Evolutionary conservation across 345 rosid genomes (phyloP), one percentile per base, ranked within the genome.

Genomic region (Moringa oleifera): DNA sequence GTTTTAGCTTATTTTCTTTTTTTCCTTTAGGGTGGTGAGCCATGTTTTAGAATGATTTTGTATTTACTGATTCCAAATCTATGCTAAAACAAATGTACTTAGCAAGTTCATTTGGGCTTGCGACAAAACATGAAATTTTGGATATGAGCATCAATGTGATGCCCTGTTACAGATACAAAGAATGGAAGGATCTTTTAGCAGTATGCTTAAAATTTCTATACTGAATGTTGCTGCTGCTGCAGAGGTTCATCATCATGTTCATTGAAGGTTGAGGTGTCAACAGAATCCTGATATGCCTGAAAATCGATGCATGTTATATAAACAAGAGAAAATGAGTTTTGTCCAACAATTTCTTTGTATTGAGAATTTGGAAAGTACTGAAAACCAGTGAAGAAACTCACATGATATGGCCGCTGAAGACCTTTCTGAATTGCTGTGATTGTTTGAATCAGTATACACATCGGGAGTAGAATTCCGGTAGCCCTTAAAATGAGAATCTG

Each of bases 381-480:
- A 51, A 31, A 23, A 45, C 65, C 23, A 41, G 55, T 9, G 20
- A 50, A 54, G 28, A 57, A 25, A 62, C 81, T 66, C 25, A 80
- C 93, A 71, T 77, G 85, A 71, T 77, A 50, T 6, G 65, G 79
- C 51, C 62, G 75, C 53, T 68, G 47, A 53, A 81, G 61, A 66
- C 75, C 55, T 52, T 79, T 83, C 7, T 75, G 89, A 69, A 94
- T 58, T 13, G 85, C 82, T 23, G 83, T 49, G 56, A 94, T 83
- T 41, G 77, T 75, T 63, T 79, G 77, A 54, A 85, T 55, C 70
- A 94, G 60, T 58, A 85, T 15, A 60, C 75, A 86, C 96, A 88
- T 82, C 15, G 97, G 99, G 21, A 90, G 66, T 65, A 90, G 19
- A 56, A 90, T 90, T 20, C 99, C 99, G 57, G 79, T 70, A 2